phyloP scores from a whole-genome alignment of 345 rosid species.

The Turritis glabra region DNA sequence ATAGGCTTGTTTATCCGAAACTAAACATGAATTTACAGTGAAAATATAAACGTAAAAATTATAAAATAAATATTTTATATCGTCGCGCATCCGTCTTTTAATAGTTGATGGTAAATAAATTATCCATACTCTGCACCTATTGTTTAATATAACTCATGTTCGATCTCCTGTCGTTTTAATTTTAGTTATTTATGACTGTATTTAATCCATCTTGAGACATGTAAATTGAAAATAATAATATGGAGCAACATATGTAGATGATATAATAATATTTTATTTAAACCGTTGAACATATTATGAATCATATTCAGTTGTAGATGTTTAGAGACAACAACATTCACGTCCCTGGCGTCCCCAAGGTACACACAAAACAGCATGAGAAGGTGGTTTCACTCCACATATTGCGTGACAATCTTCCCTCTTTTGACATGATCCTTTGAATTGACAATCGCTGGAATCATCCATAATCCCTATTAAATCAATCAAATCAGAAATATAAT shows the following conservation, averaged over 20 bases:
- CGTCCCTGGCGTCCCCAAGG: background rate
- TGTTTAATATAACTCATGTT: no score
- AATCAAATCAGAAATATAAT: background rate
- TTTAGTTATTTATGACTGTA: background rate
- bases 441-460: background rate
- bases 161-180: background rate
- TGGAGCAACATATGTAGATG: background rate
- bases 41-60: no score
- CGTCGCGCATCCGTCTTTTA: no score
- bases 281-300: background rate
- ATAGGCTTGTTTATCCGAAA: no score
- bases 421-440: conserved; percentile 10
- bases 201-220: background rate
- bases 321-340: conserved; percentile 16
- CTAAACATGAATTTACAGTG: no score
- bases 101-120: no score
- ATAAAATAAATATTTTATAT: no score
- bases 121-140: no score
- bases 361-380: background rate
- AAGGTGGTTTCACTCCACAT: background rate
- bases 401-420: background rate
- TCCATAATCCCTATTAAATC: background rate
- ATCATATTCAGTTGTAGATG: background rate
- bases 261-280: background rate
- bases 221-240: background rate